A percentile compares a stretch with the other conserved stretches of the same genome.
These are phyloP conservation scores for Basidiobolus meristosporus DNA, from an alignment of 371 early-diverging fungal species.

Conservation along the genomic window DNA sequence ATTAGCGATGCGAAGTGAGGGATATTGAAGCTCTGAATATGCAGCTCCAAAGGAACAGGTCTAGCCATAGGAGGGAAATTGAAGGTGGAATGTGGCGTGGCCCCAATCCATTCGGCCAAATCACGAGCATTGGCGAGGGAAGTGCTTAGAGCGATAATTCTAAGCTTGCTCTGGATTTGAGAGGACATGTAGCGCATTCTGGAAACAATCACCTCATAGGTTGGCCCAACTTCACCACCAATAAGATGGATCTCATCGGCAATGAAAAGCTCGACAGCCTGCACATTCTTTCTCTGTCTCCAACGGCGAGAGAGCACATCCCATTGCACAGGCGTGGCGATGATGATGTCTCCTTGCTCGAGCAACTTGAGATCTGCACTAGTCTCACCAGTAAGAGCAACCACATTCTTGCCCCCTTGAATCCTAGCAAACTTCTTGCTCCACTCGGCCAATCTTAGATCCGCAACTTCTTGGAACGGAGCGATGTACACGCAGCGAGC, in stretches of 20 bases:
- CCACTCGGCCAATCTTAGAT: slow-evolving; percentile 63
- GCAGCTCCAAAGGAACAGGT: slow-evolving; percentile 83
- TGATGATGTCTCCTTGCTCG: slow-evolving; percentile 74
- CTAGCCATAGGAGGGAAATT: slow-evolving; percentile 90
- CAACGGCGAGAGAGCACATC: slow-evolving; percentile 92
- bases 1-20: slow-evolving; percentile 85
- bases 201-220: slow-evolving; percentile 79
- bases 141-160: slow-evolving; percentile 79
- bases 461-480: slow-evolving; percentile 77
- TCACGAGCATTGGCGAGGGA: slow-evolving; percentile 89
- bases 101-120: slow-evolving; percentile 91
- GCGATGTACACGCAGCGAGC: slow-evolving; percentile 81
- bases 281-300: slow-evolving; percentile 82
- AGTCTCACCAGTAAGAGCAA: slow-evolving; percentile 87
- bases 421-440: slow-evolving; percentile 34
- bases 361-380: slow-evolving; percentile 75
- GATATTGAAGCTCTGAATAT: slow-evolving; percentile 76
- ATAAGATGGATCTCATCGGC: slow-evolving; percentile 95
- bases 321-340: slow-evolving; percentile 96
- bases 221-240: slow-evolving; percentile 68
- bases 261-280: slow-evolving; percentile 76
- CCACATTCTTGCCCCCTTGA: slow-evolving; percentile 60
- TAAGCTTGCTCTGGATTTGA: slow-evolving; percentile 54
- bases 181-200: slow-evolving; percentile 83
- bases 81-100: slow-evolving; percentile 48